Evolutionary conservation across 2,329 filamentous ascomycete genomes (phyloP), one percentile per base, ranked within the genome.

Genomic region (Penicillium sp.): DNA sequence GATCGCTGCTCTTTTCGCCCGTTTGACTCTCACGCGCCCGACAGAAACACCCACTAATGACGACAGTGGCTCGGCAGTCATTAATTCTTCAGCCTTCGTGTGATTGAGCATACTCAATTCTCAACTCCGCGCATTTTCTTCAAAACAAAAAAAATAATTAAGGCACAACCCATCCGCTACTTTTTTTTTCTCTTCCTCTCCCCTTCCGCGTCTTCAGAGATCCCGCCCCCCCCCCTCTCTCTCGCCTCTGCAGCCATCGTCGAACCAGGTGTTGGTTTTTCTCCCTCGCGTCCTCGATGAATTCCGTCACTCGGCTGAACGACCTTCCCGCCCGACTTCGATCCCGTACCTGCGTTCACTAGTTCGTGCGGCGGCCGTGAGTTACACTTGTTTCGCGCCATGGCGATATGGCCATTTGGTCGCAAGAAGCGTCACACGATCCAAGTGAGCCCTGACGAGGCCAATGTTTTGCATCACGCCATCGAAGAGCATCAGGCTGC

Each of bases 361-460:
- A 56, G 60, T 50, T 54, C 46, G 51, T 49, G 48, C 37, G 43
- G 55, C 46, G 42, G 54, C 51, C 48, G 43, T 39, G 45, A 49
- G 46, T 46, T 39, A 46, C 28, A 45, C 42, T 11, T 47, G 57
- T 36, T 47, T 46, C 54, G 43, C 64, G 64, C 58, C 61, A 91
- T 91, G 87, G 82, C 84, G 66, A 74, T 90, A 69, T 94, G 88
- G 89, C 87, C 84, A 52, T 95, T 94, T 70, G 78, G 84, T 70
- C 83, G 85, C 63, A 84, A 79, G 72, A 84, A 82, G 69, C 83
- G 83, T 70, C 81, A 81, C 67, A 78, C 76, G 58, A 77, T 77
- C 58, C 69, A 79, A 56, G 71, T 77, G 50, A 78, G 78, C 60
- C 69, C 76, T 62, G 76, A 82, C 65, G 72, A 73, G 56, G 68